These are phyloP conservation scores for Plasmodium inui DNA, from an alignment of 169 alveolate species.

Conservation along the genomic window DNA sequence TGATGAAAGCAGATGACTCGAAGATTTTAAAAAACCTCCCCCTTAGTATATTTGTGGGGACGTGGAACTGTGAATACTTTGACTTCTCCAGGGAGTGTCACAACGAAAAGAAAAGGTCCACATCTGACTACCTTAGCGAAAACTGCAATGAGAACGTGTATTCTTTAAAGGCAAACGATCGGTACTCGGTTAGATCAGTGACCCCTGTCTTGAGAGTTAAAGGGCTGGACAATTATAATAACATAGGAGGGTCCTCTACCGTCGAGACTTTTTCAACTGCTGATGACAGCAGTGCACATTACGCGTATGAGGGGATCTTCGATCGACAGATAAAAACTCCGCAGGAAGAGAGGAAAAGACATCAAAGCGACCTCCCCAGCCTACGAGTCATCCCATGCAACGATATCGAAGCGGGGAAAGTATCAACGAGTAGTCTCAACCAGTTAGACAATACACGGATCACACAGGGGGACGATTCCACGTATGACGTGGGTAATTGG, in stretches of 20 bases:
- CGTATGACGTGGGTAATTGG: neutral
- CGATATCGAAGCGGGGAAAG: neutral
- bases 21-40: constrained; percentile 74
- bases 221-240: neutral
- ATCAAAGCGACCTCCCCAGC: neutral
- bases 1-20: constrained; percentile 9
- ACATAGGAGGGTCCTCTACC: neutral
- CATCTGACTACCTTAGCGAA: constrained; percentile 20
- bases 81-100: constrained; percentile 63
- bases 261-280: neutral
- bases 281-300: neutral
- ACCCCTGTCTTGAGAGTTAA: constrained; percentile 26
- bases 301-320: neutral
- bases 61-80: constrained; percentile 85
- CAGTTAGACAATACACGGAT: neutral
- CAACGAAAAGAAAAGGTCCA: constrained; percentile 35
- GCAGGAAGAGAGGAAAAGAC: neutral
- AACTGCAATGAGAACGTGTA: neutral
- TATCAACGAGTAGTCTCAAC: neutral
- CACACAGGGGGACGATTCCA: neutral
- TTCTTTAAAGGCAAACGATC: constrained; percentile 8
- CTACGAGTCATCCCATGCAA: neutral
- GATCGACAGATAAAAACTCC: neutral
- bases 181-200: constrained; percentile 17
- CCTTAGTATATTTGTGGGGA: constrained; percentile 81